Percentiles rank a stretch among this genome's conserved stretches.
phyloP scores from a whole-genome alignment of 2,329 filamentous ascomycete species.

The Alternaria sp. region DNA sequence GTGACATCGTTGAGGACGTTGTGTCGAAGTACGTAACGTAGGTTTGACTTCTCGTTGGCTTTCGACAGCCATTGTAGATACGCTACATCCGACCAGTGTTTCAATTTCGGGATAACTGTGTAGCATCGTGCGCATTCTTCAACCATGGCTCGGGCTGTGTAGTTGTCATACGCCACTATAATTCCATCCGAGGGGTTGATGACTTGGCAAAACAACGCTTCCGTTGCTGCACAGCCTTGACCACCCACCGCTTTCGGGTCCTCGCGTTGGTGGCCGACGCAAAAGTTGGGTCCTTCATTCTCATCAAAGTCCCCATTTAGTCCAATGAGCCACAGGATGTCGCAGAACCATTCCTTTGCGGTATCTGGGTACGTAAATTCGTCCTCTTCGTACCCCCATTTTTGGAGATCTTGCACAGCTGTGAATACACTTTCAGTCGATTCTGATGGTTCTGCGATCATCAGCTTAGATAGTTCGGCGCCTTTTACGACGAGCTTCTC shows the following conservation, averaged over 20 bases:
- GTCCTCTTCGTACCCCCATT: not conserved
- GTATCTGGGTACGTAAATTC: not conserved
- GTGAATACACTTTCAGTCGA: not conserved
- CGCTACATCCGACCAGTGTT: not conserved
- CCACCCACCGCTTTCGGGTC: not conserved
- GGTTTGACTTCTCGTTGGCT: not conserved
- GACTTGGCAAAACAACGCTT: not conserved
- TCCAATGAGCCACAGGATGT: not conserved
- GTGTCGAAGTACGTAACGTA: not conserved
- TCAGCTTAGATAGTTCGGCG: not conserved
- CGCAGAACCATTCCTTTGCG: not conserved
- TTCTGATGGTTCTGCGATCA: not conserved
- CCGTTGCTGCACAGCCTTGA: not conserved
- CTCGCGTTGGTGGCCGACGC: not conserved
- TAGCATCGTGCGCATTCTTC: not conserved
- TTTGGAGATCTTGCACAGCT: not conserved
- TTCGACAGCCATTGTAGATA: not conserved
- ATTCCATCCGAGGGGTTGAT: not conserved
- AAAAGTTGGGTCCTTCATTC: not conserved
- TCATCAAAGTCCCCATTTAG: not conserved
- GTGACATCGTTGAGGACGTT: not conserved
- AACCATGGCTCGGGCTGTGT: not conserved
- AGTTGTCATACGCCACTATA: not conserved
- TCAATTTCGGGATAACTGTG: not conserved
- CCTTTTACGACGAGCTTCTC: not conserved